Evolutionary conservation across 2,329 filamentous ascomycete genomes (phyloP), one percentile per base, ranked within the genome.

Genomic region (Alternaria arbusti): DNA sequence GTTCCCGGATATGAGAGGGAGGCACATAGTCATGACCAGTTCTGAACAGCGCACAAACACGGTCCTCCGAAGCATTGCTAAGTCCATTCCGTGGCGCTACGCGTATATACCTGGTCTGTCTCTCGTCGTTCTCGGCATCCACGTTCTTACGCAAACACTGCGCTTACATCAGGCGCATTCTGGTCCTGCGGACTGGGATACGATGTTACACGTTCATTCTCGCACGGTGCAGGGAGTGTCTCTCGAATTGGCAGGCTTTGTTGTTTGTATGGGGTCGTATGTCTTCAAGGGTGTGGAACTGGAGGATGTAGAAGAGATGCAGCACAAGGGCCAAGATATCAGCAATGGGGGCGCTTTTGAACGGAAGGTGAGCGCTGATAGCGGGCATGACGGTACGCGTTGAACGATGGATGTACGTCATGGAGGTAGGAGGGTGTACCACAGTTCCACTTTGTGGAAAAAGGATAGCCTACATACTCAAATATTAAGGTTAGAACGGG

Each of bases 301-400:
- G 4, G 32, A 36, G 32, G 32, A 36, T 3, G 32, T 2, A 3
- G 32, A n/a, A 36, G 32, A 36, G 32, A 36, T 2, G 15, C 7
- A n/a, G 8, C 7, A 3, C 0, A 36, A n/a, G 15, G 32, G 15
- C 8, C 0, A 0, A 5, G 7, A 5, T 3, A 9, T 36, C 15
- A 36, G 32, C 8, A n/a, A 10, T 1, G 32, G 32, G 32, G 32
- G 0, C 7, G 8, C 32, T 36, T n/a, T 36, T 36, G 32, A 0
- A 5, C 15, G 7, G 15, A 36, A n/a, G 15, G 32, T 36, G 32
- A 1, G 5, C 7, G 15, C 3, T n/a, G 3, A 2, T n/a, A n/a
- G 32, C 8, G 2, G 1, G 8, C 0, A n/a, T 36, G 32, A 36
- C 15, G 15, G 15, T 36, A 5, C 32, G 4, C 32, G 32, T 36